These are phyloP conservation scores for Boletus edulis DNA, from an alignment of 768 basidiomycete genomes.

Conservation along the genomic window DNA sequence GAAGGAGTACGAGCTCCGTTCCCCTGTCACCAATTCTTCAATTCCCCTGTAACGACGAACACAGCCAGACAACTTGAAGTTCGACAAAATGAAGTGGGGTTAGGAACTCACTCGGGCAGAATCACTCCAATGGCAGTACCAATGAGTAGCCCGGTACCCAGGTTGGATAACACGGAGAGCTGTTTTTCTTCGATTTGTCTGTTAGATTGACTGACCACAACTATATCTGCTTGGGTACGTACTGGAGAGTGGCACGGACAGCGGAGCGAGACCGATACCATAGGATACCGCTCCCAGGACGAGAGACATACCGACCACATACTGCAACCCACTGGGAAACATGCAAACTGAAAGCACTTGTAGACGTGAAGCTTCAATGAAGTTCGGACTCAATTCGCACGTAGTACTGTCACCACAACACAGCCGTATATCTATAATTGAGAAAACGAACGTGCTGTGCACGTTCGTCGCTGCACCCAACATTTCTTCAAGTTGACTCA, in stretches of 20 bases:
- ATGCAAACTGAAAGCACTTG: conserved; percentile 8
- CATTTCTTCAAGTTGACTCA: too few relatives aligned
- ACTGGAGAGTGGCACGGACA: conserved; percentile 74
- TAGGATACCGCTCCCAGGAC: conserved; percentile 65
- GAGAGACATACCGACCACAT: conserved; percentile 46
- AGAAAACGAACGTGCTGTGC: not conserved
- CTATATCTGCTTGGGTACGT: conserved; percentile 10
- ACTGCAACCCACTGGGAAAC: conserved; percentile 22
- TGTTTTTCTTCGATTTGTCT: conserved; percentile 44
- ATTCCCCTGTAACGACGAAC: conserved; percentile 54
- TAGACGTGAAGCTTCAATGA: not conserved
- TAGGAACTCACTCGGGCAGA: conserved; percentile 78
- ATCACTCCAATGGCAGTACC: conserved; percentile 91
- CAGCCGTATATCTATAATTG: too few relatives aligned
- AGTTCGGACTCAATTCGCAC: not conserved
- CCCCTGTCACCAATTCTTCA: conserved; percentile 48
- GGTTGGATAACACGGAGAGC: conserved; percentile 46
- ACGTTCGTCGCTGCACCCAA: too few relatives aligned
- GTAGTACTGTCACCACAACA: too few relatives aligned
- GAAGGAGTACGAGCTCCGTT: conserved; percentile 43
- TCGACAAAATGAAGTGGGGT: not conserved
- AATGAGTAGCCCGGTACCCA: conserved; percentile 82
- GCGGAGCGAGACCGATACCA: conserved; percentile 68
- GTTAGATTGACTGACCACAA: not conserved
- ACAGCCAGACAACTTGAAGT: not conserved